Percentiles rank a stretch among this genome's conserved stretches.
Conservation (phyloP, 164 flowering plant species). For the Akebia trifoliata region DNA sequence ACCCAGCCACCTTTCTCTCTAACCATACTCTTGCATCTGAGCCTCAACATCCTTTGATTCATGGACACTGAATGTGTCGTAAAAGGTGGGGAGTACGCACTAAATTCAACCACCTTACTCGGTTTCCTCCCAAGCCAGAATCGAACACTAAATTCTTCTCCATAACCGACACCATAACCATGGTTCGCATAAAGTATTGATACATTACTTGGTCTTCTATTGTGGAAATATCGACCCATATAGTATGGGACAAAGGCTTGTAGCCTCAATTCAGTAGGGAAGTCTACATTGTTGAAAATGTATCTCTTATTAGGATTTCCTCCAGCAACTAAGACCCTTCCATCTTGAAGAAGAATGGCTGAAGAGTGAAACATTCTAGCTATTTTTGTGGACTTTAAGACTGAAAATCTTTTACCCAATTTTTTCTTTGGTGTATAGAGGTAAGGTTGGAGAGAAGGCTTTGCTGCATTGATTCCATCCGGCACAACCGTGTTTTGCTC, state of each 20-base stretch:
- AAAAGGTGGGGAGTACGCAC: constrained; percentile 57
- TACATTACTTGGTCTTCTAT: constrained; percentile 36
- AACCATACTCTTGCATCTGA: constrained; percentile 30
- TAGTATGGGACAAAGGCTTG: constrained; percentile 53
- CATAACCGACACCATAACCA: constrained; percentile 22
- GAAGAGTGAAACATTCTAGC: constrained; percentile 73
- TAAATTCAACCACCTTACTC: constrained; percentile 29
- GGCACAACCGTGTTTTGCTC: constrained; percentile 47
- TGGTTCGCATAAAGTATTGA: constrained; percentile 18
- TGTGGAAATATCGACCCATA: constrained; percentile 30
- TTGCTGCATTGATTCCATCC: constrained; percentile 49
- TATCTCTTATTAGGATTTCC: constrained; percentile 54
- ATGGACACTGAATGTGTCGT: constrained; percentile 54
- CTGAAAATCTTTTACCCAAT: constrained; percentile 37
- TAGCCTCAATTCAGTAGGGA: constrained; percentile 61
- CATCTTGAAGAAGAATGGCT: constrained; percentile 59
- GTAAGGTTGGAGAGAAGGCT: constrained; percentile 42
- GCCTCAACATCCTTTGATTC: constrained; percentile 69
- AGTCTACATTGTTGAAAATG: constrained; percentile 31
- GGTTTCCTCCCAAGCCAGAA: constrained; percentile 34
- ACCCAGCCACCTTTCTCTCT: constrained; percentile 28
- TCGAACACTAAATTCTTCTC: constrained; percentile 35
- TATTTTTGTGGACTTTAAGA: constrained; percentile 36
- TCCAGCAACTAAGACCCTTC: constrained; percentile 65
- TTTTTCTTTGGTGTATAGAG: constrained; percentile 44